Conservation (phyloP, 495 filamentous ascomycete species). For the Amphirosellinia nigrospora region DNA sequence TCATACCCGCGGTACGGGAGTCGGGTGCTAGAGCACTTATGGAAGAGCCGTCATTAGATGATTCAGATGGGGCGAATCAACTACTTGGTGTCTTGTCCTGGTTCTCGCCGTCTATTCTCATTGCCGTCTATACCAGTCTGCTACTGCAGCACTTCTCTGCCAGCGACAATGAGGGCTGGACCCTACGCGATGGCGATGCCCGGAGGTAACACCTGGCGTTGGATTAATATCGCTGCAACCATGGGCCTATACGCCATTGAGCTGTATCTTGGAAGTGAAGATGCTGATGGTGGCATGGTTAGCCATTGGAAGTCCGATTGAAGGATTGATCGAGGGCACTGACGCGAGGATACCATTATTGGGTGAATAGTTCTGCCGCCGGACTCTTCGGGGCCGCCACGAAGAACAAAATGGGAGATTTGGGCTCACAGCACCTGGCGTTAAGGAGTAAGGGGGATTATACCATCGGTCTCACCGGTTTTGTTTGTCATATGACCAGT, state of each 20-base stretch:
- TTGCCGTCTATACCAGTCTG: slow-evolving; percentile 96
- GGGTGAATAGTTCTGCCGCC: neutral
- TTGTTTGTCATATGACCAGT: slow-evolving; percentile 34
- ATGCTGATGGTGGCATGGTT: slow-evolving; percentile 69
- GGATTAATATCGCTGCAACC: slow-evolving; percentile 87
- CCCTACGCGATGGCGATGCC: slow-evolving; percentile 74
- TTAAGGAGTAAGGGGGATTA: slow-evolving; percentile 44
- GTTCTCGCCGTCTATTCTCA: slow-evolving; percentile 90
- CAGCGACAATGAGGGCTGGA: slow-evolving; percentile 79
- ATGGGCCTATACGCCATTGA: slow-evolving; percentile 91
- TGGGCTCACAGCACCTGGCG: slow-evolving; percentile 43
- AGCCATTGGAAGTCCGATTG: slow-evolving; percentile 95
- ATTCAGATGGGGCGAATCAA: slow-evolving; percentile 79
- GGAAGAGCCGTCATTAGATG: slow-evolving; percentile 82
- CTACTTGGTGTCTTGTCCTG: slow-evolving; percentile 83
- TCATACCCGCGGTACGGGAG: slow-evolving; percentile 91
- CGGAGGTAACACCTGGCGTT: slow-evolving; percentile 87
- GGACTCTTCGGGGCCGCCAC: slow-evolving; percentile 31
- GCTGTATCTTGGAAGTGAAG: slow-evolving; percentile 79
- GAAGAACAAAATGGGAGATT: slow-evolving; percentile 41
- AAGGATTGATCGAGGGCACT: slow-evolving; percentile 3
- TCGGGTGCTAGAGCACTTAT: slow-evolving; percentile 80
- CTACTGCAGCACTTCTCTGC: slow-evolving; percentile 93
- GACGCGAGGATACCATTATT: neutral
- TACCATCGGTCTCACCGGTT: slow-evolving; percentile 44